A percentile compares a stretch with the other conserved stretches of the same genome.
Conservation (phyloP, 352 stramenopile species). For the Phytophthora fragariae region DNA sequence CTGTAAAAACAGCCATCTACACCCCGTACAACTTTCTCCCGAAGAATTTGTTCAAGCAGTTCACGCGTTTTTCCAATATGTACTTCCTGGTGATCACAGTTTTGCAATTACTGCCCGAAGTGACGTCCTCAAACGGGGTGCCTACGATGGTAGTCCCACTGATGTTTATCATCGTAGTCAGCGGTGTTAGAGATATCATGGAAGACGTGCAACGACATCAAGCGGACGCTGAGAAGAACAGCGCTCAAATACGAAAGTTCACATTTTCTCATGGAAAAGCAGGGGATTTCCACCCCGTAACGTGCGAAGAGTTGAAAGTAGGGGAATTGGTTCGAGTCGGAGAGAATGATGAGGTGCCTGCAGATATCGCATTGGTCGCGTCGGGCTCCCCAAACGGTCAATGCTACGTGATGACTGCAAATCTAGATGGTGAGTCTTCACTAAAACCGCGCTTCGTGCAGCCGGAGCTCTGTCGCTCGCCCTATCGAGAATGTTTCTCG, state of each 20-base stretch:
- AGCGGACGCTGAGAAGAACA: slow-evolving; percentile 76
- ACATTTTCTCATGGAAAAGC: slow-evolving; percentile 22
- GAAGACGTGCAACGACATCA: slow-evolving; percentile 84
- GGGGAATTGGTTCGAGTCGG: slow-evolving; percentile 81
- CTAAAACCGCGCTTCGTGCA: slow-evolving; percentile 83
- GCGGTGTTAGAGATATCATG: slow-evolving; percentile 76
- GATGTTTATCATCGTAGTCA: slow-evolving; percentile 87
- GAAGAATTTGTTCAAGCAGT: slow-evolving; percentile 84
- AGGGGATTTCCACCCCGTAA: slow-evolving; percentile 30
- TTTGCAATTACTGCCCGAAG: slow-evolving; percentile 82
- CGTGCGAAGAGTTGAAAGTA: slow-evolving; percentile 68
- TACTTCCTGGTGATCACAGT: slow-evolving; percentile 93
- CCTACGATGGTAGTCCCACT: slow-evolving; percentile 89
- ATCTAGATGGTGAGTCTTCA: slow-evolving; percentile 91
- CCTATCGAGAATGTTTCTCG: slow-evolving; percentile 35
- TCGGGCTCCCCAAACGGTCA: slow-evolving; percentile 61
- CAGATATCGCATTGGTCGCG: slow-evolving; percentile 75
- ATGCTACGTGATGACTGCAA: slow-evolving; percentile 88
- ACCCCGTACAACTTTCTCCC: slow-evolving; percentile 67
- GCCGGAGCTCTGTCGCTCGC: slow-evolving; percentile 36
- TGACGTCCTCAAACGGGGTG: slow-evolving; percentile 84
- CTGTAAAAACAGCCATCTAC: slow-evolving; percentile 69
- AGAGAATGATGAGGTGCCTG: slow-evolving; percentile 77
- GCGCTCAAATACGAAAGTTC: slow-evolving; percentile 39
- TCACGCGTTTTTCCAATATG: slow-evolving; percentile 88